These are phyloP conservation scores for Potentilla sterilis DNA, from an alignment of 306 rosid species.

Conservation along the genomic window DNA sequence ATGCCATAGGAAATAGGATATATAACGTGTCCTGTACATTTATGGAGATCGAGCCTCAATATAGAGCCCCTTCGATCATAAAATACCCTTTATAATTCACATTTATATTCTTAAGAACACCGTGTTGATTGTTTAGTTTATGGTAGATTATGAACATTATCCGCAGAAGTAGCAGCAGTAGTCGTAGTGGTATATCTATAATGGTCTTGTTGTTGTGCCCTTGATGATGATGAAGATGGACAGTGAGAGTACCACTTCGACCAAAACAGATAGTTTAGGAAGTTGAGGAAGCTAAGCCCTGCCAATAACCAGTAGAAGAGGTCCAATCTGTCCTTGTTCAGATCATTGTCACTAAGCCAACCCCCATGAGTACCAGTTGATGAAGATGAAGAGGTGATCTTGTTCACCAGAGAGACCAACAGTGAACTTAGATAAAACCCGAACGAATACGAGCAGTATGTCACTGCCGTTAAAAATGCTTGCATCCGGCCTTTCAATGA, in stretches of 20 bases:
- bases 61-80: constrained; percentile 4
- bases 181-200: constrained; percentile 10
- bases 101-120: not conserved
- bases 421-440: constrained; percentile 87
- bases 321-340: constrained; percentile 81
- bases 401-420: constrained; percentile 69
- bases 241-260: constrained; percentile 55
- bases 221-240: constrained; percentile 36
- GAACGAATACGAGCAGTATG: constrained; percentile 88
- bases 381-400: constrained; percentile 42
- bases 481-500: constrained; percentile 72
- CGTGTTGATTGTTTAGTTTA: not conserved
- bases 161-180: constrained; percentile 11
- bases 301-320: constrained; percentile 86
- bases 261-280: constrained; percentile 80
- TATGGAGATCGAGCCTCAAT: not conserved
- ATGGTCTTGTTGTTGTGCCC: constrained; percentile 16
- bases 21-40: not conserved
- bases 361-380: constrained; percentile 37
- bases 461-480: constrained; percentile 75
- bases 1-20: not conserved
- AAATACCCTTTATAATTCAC: not conserved
- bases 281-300: constrained; percentile 71
- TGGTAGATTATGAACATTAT: constrained; percentile 28
- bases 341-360: constrained; percentile 71